Percentiles rank a stretch among this genome's conserved stretches.
phyloP scores from a whole-genome alignment of 192 early-diverging fungal species.

The Entomortierella parvispora region DNA sequence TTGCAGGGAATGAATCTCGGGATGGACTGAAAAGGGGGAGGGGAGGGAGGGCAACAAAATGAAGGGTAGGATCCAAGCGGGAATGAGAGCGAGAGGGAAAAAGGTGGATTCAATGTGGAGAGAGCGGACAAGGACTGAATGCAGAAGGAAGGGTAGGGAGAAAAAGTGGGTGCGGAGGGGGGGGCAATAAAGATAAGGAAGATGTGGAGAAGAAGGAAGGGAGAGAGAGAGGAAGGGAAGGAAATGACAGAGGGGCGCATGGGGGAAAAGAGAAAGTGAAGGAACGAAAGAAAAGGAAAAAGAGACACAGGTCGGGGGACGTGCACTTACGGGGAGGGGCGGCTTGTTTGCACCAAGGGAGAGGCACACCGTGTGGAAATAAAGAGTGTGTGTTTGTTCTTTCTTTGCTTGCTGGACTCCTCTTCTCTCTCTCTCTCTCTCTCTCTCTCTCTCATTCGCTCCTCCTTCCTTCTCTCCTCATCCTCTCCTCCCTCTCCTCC shows the following conservation, averaged over 20 bases:
- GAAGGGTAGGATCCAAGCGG: too few species aligned
- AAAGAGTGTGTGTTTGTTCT: too few species aligned
- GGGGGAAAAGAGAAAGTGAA: not conserved
- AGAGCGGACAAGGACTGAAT: too few species aligned
- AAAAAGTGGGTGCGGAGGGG: not conserved
- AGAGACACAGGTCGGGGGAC: not conserved
- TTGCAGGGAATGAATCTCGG: not conserved
- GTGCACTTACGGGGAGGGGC: not conserved
- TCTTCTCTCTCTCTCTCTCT: not conserved
- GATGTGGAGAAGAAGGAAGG: not conserved
- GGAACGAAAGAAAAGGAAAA: not conserved
- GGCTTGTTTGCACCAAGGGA: too few species aligned
- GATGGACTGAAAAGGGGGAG: not conserved
- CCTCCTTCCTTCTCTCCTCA: not conserved
- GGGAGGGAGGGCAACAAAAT: not conserved
- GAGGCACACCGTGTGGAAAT: not conserved
- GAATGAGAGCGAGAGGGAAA: not conserved
- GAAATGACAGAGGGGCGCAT: not conserved
- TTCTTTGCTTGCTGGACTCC: not conserved
- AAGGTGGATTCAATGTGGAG: not conserved
- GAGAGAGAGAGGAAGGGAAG: not conserved
- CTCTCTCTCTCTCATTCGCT: not conserved
- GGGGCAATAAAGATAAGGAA: not conserved
- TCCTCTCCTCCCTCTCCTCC: not conserved
- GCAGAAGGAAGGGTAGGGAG: not conserved